Base-by-base conservation (phyloP, 2,329 filamentous ascomycete genomes). In the Hysterium pulicare region DNA sequence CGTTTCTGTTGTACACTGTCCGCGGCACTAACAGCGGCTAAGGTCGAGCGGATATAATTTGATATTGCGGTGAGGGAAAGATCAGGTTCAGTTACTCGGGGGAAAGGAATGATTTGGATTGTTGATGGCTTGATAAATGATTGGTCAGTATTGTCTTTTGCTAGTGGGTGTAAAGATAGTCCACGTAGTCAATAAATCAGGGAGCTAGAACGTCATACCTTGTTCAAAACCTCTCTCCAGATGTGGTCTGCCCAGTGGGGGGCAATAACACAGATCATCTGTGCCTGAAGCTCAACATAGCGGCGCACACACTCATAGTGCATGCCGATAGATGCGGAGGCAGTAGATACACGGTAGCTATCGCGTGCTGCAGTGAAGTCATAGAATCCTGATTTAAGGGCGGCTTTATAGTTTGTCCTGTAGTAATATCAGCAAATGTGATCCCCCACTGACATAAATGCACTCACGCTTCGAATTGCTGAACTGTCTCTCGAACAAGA, bases 171-270 rank as follows among this genome's bases (percentile, higher is more conserved):
- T n/a, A n/a, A 28, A 11, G n/a, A n/a, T n/a, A n/a, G n/a, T n/a
- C n/a, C n/a, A n/a, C n/a, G n/a, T n/a, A n/a, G n/a, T n/a, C n/a
- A n/a, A n/a, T n/a, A n/a, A n/a, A n/a, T n/a, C n/a, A n/a, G n/a
- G n/a, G n/a, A n/a, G n/a, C n/a, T n/a, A n/a, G n/a, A n/a, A n/a
- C n/a, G n/a, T n/a, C n/a, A 43, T 46, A 70, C 69, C 62, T 81
- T 87, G 61, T 84, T 79, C 44, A 95, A 79, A 3, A 95, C 80
- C 68, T 95, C 89, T 41, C 84, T 78, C 86, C 87, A 95, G 61
- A 95, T 81, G 68, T 91, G 84, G 65, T 95, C 90, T 35, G 86
- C 77, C 83, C 87, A 95, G 69, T 95, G 90, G 46, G 90, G 90
- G 2, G 89, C 82, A 49, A 95, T 82, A 41, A 87, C 84, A 5